Conservation (phyloP, 441 rosid species). For the Erysimum pusillum region DNA sequence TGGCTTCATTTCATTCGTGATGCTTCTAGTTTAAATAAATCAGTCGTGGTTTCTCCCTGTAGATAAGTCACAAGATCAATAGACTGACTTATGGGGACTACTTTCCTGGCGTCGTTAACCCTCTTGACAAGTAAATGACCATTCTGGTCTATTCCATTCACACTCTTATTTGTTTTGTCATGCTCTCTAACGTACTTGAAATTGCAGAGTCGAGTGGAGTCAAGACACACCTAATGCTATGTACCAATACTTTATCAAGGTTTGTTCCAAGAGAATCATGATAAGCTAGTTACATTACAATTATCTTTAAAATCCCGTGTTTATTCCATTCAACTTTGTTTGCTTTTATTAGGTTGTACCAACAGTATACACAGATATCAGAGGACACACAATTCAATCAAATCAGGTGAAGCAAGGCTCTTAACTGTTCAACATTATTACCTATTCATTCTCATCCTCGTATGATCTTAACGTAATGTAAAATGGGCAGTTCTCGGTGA, state of each 20-base stretch:
- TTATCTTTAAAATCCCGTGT: neutral
- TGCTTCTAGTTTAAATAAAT: neutral
- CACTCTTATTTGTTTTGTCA: constrained; percentile 1
- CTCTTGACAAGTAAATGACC: constrained; percentile 82
- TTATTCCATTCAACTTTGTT: neutral
- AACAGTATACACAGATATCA: constrained; percentile 85
- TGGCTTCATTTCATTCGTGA: neutral
- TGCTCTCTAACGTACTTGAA: neutral
- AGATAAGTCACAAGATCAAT: constrained; percentile 92
- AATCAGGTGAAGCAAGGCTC: constrained; percentile 67
- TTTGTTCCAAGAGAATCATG: constrained; percentile 27
- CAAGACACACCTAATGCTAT: constrained; percentile 88
- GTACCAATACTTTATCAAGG: constrained; percentile 99
- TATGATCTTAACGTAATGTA: constrained; percentile 26
- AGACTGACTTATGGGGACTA: constrained; percentile 84
- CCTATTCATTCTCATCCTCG: neutral
- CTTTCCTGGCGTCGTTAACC: constrained; percentile 94
- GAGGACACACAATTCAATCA: constrained; percentile 82
- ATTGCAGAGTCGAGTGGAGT: constrained; percentile 82
- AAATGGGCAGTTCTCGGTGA: constrained; percentile 83
- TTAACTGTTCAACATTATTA: neutral
- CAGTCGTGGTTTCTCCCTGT: constrained; percentile 30
- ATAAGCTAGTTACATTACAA: neutral
- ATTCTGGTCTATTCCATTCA: constrained; percentile 14
- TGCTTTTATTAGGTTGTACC: constrained; percentile 81